Evolutionary conservation across 1,284 basidiomycete genomes (phyloP), one percentile per base, ranked within the genome.

Genomic region (Puccinia triticina): DNA sequence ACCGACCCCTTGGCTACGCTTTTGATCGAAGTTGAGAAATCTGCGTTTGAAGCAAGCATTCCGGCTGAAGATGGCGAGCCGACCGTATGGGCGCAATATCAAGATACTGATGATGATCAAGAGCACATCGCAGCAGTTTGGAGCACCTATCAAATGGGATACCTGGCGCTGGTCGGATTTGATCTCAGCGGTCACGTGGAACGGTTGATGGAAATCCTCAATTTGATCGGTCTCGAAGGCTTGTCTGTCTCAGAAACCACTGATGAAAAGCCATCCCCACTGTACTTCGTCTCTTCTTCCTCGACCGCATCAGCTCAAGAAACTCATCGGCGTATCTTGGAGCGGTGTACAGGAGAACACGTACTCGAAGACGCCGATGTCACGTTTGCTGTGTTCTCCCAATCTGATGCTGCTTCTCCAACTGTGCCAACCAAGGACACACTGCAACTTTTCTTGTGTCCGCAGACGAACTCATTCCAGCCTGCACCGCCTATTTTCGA

Each of bases 151-250:
- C 53, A 59, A 2, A 43, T 37, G 55, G 74, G 76, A 23, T 37
- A 46, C 12, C 43, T 53, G 37, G 64, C 64, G 18, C 55, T 77
- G 2, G 26, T 53, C n/a, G 76, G 76, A 48, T 77, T 77, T 29
- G 76, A 77, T 77, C 43, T 53, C 61, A 32, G 16, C 43, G 16
- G 7, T 4, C n/a, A 48, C 26, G 18, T 21, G 40, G 61, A 77
- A 50, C 37, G n/a, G 23, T 77, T 77, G n/a, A 66, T 53, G 7
- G 50, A 77, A 77, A 67, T 67, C 40, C 50, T 77, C 7, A n/a
- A 26, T 34, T 26, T 77, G 21, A 66, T 77, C 29, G 46, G 61
- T 48, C 61, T 77, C 7, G n/a, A 50, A 37, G 76, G 76, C 18
- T 26, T 77, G 48, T 26, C 40, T 66, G 1, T 43, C 40, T 29